phyloP scores from a whole-genome alignment of 352 stramenopile species.

The Blastocystis hominis region DNA sequence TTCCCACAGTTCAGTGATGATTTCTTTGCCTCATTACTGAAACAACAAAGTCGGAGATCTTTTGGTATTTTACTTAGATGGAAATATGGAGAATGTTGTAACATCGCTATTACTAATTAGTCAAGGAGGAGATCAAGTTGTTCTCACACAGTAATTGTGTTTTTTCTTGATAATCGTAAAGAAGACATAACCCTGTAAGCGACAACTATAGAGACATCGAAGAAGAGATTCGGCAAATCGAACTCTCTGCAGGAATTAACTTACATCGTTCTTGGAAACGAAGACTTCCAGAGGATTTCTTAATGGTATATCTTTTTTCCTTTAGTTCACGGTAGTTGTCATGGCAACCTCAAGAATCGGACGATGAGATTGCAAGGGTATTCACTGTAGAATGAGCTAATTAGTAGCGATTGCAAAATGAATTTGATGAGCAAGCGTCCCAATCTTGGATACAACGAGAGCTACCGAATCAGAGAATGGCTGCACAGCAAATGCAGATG shows the following conservation, averaged over 20 bases:
- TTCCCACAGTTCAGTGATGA: constrained; percentile 26
- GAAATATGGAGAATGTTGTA: constrained; percentile 8
- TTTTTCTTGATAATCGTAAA: too few relatives aligned
- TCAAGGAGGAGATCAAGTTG: background rate
- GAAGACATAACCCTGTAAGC: too few relatives aligned
- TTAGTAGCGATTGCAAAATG: constrained; percentile 30
- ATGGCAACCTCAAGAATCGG: background rate
- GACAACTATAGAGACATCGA: background rate
- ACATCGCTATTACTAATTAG: background rate
- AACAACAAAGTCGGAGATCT: background rate
- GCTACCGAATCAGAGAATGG: background rate
- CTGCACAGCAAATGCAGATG: too few relatives aligned
- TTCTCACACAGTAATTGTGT: too few relatives aligned
- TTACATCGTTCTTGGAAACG: background rate
- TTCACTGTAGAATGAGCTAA: background rate
- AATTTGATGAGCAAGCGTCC: constrained; percentile 42
- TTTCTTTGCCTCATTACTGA: background rate
- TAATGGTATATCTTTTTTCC: background rate
- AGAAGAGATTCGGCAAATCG: background rate
- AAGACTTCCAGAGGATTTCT: background rate
- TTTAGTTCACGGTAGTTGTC: background rate
- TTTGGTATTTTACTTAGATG: background rate
- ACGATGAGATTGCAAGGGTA: constrained; percentile 38
- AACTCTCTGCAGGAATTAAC: background rate
- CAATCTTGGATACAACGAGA: background rate